Percentiles rank a stretch among this genome's conserved stretches.
Conservation (phyloP, 495 filamentous ascomycete genomes). For the Cryomyces minteri region DNA sequence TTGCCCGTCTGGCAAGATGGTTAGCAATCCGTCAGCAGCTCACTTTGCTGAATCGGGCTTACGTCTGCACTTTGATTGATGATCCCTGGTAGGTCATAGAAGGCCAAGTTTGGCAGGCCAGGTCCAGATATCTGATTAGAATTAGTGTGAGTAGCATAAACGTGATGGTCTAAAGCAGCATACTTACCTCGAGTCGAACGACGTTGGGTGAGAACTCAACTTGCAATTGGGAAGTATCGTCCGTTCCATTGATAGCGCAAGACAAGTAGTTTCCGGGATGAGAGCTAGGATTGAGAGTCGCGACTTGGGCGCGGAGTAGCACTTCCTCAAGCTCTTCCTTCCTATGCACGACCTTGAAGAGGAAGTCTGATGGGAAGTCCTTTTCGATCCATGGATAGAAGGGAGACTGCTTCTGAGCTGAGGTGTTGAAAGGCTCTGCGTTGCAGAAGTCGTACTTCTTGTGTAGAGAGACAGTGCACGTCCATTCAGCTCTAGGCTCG, state of each 20-base stretch:
- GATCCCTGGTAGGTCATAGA: slow-evolving; percentile 68
- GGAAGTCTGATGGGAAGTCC: slow-evolving; percentile 18
- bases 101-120: slow-evolving; percentile 47
- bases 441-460: slow-evolving; percentile 25
- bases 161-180: not conserved
- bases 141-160: not conserved
- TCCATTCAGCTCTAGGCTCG: slow-evolving; percentile 30
- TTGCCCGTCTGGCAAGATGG: slow-evolving; percentile 20
- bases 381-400: slow-evolving; percentile 28
- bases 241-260: slow-evolving; percentile 17
- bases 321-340: slow-evolving; percentile 36
- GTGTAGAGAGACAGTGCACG: slow-evolving; percentile 41
- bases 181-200: slow-evolving; percentile 35
- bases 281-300: slow-evolving; percentile 41
- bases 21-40: not conserved
- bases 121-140: slow-evolving; percentile 37
- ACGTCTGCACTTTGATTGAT: slow-evolving; percentile 42
- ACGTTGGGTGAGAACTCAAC: slow-evolving; percentile 65
- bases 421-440: slow-evolving; percentile 3
- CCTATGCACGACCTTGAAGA: slow-evolving; percentile 22
- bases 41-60: not conserved
- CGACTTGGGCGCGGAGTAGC: slow-evolving; percentile 51
- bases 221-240: slow-evolving; percentile 14
- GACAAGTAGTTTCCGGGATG: slow-evolving; percentile 30
- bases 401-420: slow-evolving; percentile 13